Evolutionary conservation across 176 grass and related monocot species (phyloP).

Genomic region (Cocos nucifera): DNA sequence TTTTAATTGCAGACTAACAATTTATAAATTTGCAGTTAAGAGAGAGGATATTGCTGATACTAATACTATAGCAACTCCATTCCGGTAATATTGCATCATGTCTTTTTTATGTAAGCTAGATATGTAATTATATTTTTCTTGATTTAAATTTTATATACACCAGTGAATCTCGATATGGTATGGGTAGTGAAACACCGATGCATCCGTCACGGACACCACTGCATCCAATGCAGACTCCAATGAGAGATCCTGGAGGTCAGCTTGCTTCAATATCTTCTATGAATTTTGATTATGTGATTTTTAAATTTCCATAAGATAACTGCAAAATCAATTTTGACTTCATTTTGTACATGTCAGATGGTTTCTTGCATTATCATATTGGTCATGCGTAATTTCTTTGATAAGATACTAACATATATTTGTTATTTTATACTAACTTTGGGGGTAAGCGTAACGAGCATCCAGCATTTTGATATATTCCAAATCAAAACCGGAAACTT

Average conservation of each 20-base stretch:
- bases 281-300: neutral
- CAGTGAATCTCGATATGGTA: conserved; percentile 70
- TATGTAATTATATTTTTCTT: conserved; percentile 24
- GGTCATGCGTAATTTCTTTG: no score
- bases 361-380: no score
- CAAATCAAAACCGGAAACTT: no score
- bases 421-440: no score
- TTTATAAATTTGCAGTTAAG: conserved; percentile 51
- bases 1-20: conserved; percentile 27
- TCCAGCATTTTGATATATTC: no score
- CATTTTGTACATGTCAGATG: no score
- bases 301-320: no score
- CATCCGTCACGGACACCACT: conserved; percentile 86
- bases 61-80: conserved; percentile 49
- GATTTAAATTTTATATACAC: conserved; percentile 20
- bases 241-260: conserved; percentile 90
- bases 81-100: conserved; percentile 34
- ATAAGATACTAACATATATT: no score
- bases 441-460: no score
- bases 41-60: conserved; percentile 79
- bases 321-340: no score
- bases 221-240: conserved; percentile 87
- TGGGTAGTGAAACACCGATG: conserved; percentile 87
- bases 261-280: conserved; percentile 3
- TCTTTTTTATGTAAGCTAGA: conserved; percentile 17